Evolutionary conservation across 306 rosid genomes (phyloP).

Genomic region (Pyrus pyrifolia): DNA sequence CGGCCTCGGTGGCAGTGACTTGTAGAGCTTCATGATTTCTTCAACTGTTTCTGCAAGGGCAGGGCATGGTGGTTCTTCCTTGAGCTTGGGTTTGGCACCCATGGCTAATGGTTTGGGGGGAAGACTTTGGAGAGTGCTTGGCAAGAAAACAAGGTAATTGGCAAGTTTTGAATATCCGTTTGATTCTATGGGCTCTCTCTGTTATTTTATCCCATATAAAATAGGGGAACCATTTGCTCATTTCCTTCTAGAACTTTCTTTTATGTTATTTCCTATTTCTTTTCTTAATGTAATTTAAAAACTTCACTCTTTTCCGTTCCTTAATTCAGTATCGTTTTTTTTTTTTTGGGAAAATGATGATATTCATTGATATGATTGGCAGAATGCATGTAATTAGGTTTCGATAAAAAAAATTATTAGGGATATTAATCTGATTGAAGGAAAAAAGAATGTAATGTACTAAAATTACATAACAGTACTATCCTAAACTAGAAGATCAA

Average conservation of each 20-base stretch:
- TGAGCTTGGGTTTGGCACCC: conserved; percentile 29
- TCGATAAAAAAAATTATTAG: too few relatives aligned
- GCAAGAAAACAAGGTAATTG: background rate
- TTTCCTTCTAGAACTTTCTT: background rate
- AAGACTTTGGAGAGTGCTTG: background rate
- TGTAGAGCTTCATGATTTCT: conserved; percentile 52
- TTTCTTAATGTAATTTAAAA: background rate
- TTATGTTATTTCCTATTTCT: background rate
- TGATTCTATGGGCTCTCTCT: background rate
- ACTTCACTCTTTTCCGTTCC: background rate
- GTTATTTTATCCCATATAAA: background rate
- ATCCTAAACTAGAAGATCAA: too few relatives aligned
- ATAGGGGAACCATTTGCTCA: background rate
- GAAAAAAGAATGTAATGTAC: rapidly evolving
- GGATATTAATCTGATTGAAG: rapidly evolving
- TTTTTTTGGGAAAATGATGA: too few relatives aligned
- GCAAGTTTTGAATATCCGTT: background rate
- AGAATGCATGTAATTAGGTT: rapidly evolving
- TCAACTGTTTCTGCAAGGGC: conserved; percentile 39
- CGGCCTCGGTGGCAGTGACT: conserved; percentile 81
- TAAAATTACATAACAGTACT: too few relatives aligned
- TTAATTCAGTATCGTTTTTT: too few relatives aligned
- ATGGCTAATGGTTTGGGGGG: conserved; percentile 27
- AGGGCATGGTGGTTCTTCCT: conserved; percentile 31
- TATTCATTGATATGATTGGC: too few relatives aligned